These are phyloP conservation scores for Trichosporon ovoides DNA, from an alignment of 1,284 basidiomycete species.

Conservation along the genomic window DNA sequence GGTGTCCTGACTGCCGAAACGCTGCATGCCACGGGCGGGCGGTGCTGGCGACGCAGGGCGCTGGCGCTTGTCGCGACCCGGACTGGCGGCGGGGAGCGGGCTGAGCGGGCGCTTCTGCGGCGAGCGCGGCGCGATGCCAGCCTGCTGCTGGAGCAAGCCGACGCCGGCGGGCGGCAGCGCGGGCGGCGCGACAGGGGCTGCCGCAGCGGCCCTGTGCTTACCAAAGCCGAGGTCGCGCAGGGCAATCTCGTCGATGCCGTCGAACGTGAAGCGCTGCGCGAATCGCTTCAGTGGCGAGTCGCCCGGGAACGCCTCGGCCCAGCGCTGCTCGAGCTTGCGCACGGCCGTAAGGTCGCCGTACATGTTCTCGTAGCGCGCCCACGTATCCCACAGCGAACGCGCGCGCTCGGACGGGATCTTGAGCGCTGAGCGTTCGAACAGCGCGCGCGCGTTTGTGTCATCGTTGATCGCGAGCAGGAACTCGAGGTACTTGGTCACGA, in stretches of 20 bases:
- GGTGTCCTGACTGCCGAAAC: not conserved
- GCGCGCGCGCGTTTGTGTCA: slow-evolving; percentile 88
- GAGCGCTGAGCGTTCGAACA: slow-evolving; percentile 75
- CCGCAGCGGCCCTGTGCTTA: slow-evolving; percentile 45
- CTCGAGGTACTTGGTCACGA: slow-evolving; percentile 79
- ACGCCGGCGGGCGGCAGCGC: slow-evolving; percentile 8
- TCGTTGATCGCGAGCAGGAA: slow-evolving; percentile 95
- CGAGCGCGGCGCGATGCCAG: not conserved
- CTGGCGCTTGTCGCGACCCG: not conserved
- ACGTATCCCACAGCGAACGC: slow-evolving; percentile 85
- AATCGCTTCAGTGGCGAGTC: slow-evolving; percentile 88
- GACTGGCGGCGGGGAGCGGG: not conserved
- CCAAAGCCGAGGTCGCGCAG: slow-evolving; percentile 79
- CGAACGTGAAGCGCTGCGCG: slow-evolving; percentile 81
- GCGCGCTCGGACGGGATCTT: slow-evolving; percentile 73
- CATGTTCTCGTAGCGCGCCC: slow-evolving; percentile 92
- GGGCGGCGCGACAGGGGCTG: slow-evolving; percentile 2
- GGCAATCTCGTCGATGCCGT: slow-evolving; percentile 82
- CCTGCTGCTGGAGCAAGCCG: slow-evolving; percentile 5
- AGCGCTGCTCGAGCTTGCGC: slow-evolving; percentile 80
- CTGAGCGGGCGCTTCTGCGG: not conserved
- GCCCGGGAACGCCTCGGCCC: slow-evolving; percentile 78
- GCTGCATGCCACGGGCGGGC: not conserved
- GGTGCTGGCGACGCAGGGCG: not conserved
- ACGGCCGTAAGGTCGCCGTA: slow-evolving; percentile 88